Conservation (phyloP, 2,329 filamentous ascomycete genomes). For the Xylaria polymorpha region DNA sequence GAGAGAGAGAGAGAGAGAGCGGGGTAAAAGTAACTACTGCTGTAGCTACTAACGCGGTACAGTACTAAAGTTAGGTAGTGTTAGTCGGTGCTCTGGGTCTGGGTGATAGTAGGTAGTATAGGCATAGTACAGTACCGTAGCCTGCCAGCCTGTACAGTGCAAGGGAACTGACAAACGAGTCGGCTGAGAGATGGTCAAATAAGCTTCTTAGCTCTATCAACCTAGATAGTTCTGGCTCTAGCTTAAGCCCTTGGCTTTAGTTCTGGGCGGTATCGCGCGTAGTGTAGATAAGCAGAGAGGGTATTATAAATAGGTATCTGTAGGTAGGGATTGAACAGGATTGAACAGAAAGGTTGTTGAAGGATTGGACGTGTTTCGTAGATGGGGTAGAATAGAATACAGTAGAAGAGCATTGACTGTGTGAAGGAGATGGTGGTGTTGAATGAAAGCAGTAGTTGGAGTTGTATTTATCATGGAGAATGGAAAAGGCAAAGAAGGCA, state of each 20-base stretch:
- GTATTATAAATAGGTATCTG: not conserved
- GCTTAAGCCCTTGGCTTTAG: not conserved
- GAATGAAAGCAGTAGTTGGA: not conserved
- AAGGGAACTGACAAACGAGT: too few relatives aligned
- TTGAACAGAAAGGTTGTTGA: not conserved
- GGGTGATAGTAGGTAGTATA: too few relatives aligned
- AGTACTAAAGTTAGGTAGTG: not conserved
- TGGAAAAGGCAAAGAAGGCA: not conserved
- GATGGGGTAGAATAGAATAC: not conserved
- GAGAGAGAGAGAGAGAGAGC: conserved; percentile 13
- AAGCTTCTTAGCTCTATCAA: conserved; percentile 19
- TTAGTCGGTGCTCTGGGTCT: not conserved
- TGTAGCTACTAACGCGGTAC: not conserved
- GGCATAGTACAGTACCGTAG: too few relatives aligned
- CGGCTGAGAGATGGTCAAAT: not conserved
- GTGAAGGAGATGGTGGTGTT: too few relatives aligned
- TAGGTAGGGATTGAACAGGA: not conserved
- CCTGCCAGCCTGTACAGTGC: too few relatives aligned
- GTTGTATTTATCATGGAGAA: conserved; percentile 10
- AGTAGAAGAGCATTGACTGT: not conserved
- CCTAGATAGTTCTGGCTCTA: not conserved
- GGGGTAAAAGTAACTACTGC: conserved; percentile 26
- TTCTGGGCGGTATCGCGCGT: not conserved
- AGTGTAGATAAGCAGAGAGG: not conserved
- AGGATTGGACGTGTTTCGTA: not conserved